A percentile compares a stretch with the other conserved stretches of the same genome.
Evolutionary conservation across 192 early-diverging fungal genomes (phyloP).

Genomic region (Backusella australiensis): DNA sequence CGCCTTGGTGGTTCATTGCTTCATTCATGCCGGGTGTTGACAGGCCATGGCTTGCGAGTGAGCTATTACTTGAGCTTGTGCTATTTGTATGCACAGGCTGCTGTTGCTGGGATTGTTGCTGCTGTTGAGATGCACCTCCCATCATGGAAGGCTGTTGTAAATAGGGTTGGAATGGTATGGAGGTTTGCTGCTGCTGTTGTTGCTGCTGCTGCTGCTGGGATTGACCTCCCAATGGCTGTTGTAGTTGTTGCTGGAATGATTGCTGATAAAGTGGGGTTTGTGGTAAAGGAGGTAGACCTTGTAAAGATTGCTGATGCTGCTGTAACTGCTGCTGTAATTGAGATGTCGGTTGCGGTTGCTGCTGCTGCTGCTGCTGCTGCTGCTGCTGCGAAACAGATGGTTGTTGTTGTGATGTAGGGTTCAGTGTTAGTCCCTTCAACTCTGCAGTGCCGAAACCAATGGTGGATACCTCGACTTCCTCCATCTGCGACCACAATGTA

Average conservation of each 20-base stretch:
- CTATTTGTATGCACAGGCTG: constrained; percentile 18
- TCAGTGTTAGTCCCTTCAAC: neutral
- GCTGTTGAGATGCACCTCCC: neutral
- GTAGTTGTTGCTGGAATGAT: neutral
- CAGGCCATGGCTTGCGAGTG: constrained; percentile 13
- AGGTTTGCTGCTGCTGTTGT: neutral
- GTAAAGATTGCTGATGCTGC: constrained; percentile 4
- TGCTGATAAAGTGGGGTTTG: neutral
- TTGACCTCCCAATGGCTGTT: neutral
- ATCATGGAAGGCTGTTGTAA: neutral
- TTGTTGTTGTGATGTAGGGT: neutral
- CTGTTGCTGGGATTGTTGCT: neutral
- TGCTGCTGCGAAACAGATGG: neutral
- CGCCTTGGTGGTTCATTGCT: constrained; percentile 2
- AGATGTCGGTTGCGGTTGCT: neutral
- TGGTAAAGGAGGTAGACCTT: neutral
- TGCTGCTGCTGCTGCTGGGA: neutral
- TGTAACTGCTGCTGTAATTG: constrained; percentile 19
- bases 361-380: neutral
- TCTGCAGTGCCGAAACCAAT: neutral
- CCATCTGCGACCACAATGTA: constrained; percentile 74
- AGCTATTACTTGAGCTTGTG: constrained; percentile 18
- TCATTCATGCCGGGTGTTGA: neutral
- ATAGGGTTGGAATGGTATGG: neutral
- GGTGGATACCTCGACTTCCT: constrained; percentile 47